Evolutionary conservation across 2,329 filamentous ascomycete genomes (phyloP).

Genomic region (Exserohilum turcica): DNA sequence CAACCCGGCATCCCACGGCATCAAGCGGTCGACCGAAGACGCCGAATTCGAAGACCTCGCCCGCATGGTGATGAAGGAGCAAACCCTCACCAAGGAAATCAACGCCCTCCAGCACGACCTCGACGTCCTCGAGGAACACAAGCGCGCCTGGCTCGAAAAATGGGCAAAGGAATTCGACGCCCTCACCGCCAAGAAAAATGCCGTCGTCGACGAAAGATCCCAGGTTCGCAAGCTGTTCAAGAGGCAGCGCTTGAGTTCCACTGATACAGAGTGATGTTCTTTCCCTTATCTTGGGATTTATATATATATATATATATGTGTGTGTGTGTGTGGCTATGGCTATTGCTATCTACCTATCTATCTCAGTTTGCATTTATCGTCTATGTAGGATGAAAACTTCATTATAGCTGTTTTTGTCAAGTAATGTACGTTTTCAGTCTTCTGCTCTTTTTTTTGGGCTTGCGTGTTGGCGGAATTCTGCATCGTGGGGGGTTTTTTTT

Average conservation of each 20-base stretch:
- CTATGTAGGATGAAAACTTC: too few species aligned
- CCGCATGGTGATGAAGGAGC: constrained; percentile 6
- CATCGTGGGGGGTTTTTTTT: too few species aligned
- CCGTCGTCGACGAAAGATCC: neutral
- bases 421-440: too few species aligned
- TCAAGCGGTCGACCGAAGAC: constrained; percentile 19
- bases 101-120: constrained; percentile 11
- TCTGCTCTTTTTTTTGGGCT: too few species aligned
- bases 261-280: too few species aligned
- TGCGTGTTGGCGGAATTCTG: too few species aligned
- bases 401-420: too few species aligned
- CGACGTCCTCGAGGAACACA: constrained; percentile 6
- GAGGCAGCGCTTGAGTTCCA: constrained; percentile 8
- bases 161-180: constrained; percentile 2
- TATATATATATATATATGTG: too few species aligned
- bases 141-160: constrained; percentile 7
- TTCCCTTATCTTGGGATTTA: neutral
- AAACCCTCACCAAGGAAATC: constrained; percentile 13
- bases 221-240: constrained; percentile 14
- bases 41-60: constrained; percentile 11
- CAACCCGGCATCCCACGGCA: neutral
- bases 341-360: too few species aligned
- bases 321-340: too few species aligned
- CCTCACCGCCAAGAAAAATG: neutral
- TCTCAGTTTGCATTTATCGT: too few species aligned